Evolutionary conservation across 2,329 filamentous ascomycete species (phyloP).

Genomic region (Alternaria brassicicola): DNA sequence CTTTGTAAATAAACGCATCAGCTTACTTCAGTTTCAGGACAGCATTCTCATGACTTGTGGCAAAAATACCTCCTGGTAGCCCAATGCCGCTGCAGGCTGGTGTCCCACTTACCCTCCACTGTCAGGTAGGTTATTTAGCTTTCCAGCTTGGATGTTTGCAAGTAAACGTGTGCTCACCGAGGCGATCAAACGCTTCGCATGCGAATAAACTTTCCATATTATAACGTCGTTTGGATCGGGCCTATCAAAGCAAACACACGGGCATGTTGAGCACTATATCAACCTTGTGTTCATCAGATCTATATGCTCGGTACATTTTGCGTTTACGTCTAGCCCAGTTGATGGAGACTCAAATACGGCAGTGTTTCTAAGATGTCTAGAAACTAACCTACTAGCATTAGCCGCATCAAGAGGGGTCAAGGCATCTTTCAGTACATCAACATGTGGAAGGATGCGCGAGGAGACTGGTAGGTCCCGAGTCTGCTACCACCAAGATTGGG

Average conservation of each 20-base stretch:
- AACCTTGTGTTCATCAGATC: not conserved
- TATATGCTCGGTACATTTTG: not conserved
- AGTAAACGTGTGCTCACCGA: not conserved
- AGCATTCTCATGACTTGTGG: not conserved
- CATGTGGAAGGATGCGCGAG: not conserved
- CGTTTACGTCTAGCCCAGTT: not conserved
- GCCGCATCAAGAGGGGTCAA: not conserved
- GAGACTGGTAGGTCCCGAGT: not conserved
- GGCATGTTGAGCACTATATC: not conserved
- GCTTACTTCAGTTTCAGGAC: not conserved
- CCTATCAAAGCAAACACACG: not conserved
- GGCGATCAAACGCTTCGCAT: not conserved
- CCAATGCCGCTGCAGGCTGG: not conserved
- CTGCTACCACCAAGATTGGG: not conserved
- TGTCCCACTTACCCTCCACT: not conserved
- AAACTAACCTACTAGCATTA: not conserved
- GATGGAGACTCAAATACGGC: not conserved
- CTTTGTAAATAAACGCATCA: not conserved
- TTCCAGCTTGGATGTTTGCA: not conserved
- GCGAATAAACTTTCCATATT: not conserved
- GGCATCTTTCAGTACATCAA: not conserved
- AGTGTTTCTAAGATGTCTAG: not conserved
- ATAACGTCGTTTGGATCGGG: not conserved
- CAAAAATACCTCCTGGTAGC: not conserved
- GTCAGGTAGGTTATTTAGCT: not conserved